Evolutionary conservation across 2,329 filamentous ascomycete genomes (phyloP).

Genomic region (Colletotrichum incanum): DNA sequence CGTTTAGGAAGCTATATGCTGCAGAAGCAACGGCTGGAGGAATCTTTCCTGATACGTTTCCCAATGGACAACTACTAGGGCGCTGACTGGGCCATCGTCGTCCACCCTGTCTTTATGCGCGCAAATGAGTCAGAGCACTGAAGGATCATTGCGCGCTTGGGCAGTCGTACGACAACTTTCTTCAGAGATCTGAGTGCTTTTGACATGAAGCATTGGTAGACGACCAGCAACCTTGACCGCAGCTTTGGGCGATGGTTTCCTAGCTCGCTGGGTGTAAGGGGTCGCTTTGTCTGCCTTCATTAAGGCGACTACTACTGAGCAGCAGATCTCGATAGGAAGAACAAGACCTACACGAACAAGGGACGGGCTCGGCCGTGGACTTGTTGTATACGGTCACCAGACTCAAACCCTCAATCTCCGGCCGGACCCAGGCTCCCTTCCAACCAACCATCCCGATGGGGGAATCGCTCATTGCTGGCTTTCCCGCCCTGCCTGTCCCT

Average conservation of each 20-base stretch:
- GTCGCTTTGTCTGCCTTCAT: too few relatives aligned
- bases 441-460: too few relatives aligned
- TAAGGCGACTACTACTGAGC: too few relatives aligned
- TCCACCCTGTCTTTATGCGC: neutral
- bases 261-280: too few relatives aligned
- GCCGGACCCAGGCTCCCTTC: too few relatives aligned
- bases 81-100: neutral
- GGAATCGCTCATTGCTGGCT: neutral
- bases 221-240: neutral
- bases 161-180: neutral
- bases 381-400: neutral
- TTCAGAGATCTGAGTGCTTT: neutral
- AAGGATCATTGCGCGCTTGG: neutral
- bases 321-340: neutral
- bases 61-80: neutral
- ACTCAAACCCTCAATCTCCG: neutral
- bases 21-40: neutral
- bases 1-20: neutral
- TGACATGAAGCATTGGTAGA: neutral
- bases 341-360: neutral
- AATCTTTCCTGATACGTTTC: neutral
- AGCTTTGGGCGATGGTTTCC: neutral
- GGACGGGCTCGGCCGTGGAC: neutral
- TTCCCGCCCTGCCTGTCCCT: neutral
- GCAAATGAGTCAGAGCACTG: neutral